Evolutionary conservation across 2,329 filamentous ascomycete genomes (phyloP).

Genomic region (Emericellopsis cladophorae): DNA sequence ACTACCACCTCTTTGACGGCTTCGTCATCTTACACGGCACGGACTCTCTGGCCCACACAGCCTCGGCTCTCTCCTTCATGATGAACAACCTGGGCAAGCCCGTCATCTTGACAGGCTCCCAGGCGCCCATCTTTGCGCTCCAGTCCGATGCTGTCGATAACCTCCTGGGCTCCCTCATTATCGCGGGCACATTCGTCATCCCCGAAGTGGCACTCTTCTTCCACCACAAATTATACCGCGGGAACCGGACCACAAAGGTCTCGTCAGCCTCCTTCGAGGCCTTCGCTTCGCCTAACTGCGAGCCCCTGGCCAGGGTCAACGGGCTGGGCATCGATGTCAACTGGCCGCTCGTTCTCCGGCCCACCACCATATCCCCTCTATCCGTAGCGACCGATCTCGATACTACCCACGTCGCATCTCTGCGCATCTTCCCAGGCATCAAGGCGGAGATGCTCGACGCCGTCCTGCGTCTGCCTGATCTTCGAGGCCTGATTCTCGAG

Average conservation of each 20-base stretch:
- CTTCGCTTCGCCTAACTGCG: constrained; percentile 78
- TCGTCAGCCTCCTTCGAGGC: constrained; percentile 78
- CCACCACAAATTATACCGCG: constrained; percentile 79
- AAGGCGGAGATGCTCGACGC: constrained; percentile 87
- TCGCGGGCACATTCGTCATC: constrained; percentile 85
- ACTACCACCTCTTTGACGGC: constrained; percentile 80
- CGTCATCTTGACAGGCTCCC: constrained; percentile 72
- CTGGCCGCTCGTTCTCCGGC: constrained; percentile 66
- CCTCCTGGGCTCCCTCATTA: constrained; percentile 73
- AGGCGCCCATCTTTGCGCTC: constrained; percentile 78
- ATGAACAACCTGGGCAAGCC: constrained; percentile 83
- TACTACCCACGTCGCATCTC: constrained; percentile 78
- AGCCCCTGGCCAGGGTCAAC: constrained; percentile 70
- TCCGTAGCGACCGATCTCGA: constrained; percentile 62
- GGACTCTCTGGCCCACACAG: constrained; percentile 80
- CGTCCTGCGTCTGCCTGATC: constrained; percentile 61
- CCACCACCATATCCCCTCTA: constrained; percentile 63
- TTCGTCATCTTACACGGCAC: constrained; percentile 89
- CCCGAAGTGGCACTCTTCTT: constrained; percentile 92
- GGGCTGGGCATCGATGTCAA: constrained; percentile 70
- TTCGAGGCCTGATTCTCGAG: constrained; percentile 75
- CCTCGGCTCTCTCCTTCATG: constrained; percentile 88
- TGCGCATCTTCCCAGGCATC: constrained; percentile 86
- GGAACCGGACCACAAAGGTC: constrained; percentile 79
- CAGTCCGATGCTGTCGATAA: constrained; percentile 91